A percentile compares a stretch with the other conserved stretches of the same genome.
These are phyloP conservation scores for Eremochloa ophiuroides DNA, from an alignment of 176 grass and related monocot species.

Conservation along the genomic window DNA sequence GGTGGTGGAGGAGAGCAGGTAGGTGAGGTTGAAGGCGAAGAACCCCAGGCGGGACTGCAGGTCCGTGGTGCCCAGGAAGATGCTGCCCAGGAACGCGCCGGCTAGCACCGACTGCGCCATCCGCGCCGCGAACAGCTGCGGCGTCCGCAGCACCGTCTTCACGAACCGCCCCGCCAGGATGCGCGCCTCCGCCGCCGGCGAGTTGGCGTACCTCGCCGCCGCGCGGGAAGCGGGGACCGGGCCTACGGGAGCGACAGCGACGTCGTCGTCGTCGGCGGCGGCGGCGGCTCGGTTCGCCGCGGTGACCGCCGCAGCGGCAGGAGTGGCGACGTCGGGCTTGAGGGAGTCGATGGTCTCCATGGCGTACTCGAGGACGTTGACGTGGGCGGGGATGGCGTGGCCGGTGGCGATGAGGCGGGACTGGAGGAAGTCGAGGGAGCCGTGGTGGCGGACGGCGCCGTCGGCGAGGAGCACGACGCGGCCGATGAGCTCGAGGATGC, in stretches of 20 bases:
- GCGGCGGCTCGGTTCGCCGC: no score
- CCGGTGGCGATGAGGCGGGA: constrained; percentile 45
- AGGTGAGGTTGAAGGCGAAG: constrained; percentile 94
- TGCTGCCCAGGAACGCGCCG: constrained; percentile 63
- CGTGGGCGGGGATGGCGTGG: constrained; percentile 63
- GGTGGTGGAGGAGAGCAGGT: constrained; percentile 78
- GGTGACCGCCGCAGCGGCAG: neutral
- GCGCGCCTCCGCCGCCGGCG: constrained; percentile 34
- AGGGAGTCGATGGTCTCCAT: constrained; percentile 59
- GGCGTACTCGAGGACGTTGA: constrained; percentile 93
- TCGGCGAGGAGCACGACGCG: constrained; percentile 69
- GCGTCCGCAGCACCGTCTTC: constrained; percentile 68
- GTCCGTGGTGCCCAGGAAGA: constrained; percentile 63
- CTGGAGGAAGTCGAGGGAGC: constrained; percentile 54
- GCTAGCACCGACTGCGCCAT: constrained; percentile 59
- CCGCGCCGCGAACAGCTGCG: constrained; percentile 60
- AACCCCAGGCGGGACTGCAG: constrained; percentile 75
- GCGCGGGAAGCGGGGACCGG: no score
- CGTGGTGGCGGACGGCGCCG: constrained; percentile 69
- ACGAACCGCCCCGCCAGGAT: constrained; percentile 53
- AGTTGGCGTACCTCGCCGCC: constrained; percentile 47
- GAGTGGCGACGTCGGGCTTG: constrained; percentile 19
- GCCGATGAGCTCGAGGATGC: constrained; percentile 83
- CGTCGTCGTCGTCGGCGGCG: no score
- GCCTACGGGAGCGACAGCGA: no score